Percentiles rank a stretch among this genome's conserved stretches.
Conservation (phyloP, 2,329 filamentous ascomycete species). For the Phaeosphaeria sp. region DNA sequence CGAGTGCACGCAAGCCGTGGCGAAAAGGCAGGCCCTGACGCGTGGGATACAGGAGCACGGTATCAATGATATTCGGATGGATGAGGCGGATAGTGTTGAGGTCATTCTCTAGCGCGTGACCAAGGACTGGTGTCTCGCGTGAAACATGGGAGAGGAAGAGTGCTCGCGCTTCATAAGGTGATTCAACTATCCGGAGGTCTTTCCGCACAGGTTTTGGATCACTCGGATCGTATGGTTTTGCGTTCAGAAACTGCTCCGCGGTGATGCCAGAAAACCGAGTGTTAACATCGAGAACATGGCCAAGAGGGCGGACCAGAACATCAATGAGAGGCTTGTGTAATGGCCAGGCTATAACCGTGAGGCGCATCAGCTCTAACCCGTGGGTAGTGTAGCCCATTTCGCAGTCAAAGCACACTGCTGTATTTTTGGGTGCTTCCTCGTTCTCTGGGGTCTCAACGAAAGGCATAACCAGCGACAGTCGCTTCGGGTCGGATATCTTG, state of each 20-base stretch:
- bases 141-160: constrained; percentile 79
- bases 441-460: constrained; percentile 81
- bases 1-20: constrained; percentile 77
- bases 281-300: constrained; percentile 88
- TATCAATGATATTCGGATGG: constrained; percentile 86
- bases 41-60: constrained; percentile 83
- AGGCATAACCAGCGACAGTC: constrained; percentile 78
- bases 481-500: constrained; percentile 77
- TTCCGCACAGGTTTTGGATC: constrained; percentile 31
- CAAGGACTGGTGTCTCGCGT: constrained; percentile 82
- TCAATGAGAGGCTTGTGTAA: constrained; percentile 77
- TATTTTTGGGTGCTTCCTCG: constrained; percentile 45
- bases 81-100: constrained; percentile 84
- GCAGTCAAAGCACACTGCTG: constrained; percentile 87
- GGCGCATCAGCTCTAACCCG: constrained; percentile 85
- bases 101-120: constrained; percentile 95
- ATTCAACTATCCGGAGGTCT: constrained; percentile 73
- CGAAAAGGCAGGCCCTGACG: constrained; percentile 77
- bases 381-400: constrained; percentile 96
- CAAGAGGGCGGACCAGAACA: constrained; percentile 81
- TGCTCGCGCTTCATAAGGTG: constrained; percentile 74
- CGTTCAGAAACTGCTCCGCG: constrained; percentile 75
- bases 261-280: constrained; percentile 89
- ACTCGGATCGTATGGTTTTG: constrained; percentile 50
- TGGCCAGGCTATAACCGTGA: constrained; percentile 91